Conservation (phyloP, 257 asterid species). For the Jacaranda mimosifolia region DNA sequence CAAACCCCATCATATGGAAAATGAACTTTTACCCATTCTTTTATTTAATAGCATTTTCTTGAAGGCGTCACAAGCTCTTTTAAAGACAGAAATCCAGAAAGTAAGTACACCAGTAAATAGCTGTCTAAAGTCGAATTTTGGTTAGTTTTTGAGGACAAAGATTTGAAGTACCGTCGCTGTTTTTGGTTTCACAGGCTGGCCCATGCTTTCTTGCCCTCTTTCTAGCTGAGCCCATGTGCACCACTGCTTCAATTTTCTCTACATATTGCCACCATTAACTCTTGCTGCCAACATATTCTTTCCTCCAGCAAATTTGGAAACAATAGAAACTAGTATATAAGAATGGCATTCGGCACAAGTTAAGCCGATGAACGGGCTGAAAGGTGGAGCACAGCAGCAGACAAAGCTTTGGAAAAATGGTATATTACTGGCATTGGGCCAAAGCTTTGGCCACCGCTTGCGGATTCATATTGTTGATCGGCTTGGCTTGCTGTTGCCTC, state of each 20-base stretch:
- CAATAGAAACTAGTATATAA: background rate
- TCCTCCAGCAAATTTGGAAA: conserved; percentile 20
- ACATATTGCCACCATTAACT: conserved; percentile 5
- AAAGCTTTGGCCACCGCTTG: conserved; percentile 50
- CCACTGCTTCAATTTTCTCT: conserved; percentile 25
- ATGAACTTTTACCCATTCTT: background rate
- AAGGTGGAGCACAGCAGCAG: conserved; percentile 7
- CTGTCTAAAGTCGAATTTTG: conserved; percentile 16
- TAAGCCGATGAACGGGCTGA: background rate
- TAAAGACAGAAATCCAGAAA: conserved; percentile 11
- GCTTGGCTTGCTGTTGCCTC: conserved; percentile 53
- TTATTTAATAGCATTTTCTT: background rate
- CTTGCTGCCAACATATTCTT: conserved; percentile 24
- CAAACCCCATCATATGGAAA: conserved; percentile 13
- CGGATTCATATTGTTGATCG: conserved; percentile 51
- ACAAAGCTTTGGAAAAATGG: conserved; percentile 27
- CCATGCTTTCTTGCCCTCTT: conserved; percentile 32
- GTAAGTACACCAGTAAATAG: background rate
- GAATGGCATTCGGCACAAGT: conserved; percentile 15
- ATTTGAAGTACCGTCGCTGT: conserved; percentile 14
- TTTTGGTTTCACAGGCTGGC: conserved; percentile 39
- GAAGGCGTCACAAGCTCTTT: background rate
- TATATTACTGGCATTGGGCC: conserved; percentile 45
- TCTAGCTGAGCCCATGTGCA: conserved; percentile 37
- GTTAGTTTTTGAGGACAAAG: conserved; percentile 4